Base-by-base conservation (phyloP, 352 stramenopile genomes). In the Globisporangium lucens region DNA sequence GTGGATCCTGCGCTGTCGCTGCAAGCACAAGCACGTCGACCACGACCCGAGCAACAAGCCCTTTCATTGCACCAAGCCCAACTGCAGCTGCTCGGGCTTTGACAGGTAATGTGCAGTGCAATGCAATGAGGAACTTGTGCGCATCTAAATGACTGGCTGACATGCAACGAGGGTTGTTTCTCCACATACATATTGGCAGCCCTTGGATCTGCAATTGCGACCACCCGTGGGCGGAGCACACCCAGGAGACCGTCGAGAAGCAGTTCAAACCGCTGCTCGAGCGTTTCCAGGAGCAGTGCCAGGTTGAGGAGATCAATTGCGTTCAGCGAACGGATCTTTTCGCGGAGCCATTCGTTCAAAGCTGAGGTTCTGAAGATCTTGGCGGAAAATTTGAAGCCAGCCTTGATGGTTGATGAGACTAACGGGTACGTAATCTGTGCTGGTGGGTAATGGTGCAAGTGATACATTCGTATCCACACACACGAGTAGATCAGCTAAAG, bases 171-270 rank as follows among this genome's bases (percentile, higher is more conserved):
- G 36, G 35, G 55, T 29, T 38, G 27, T 15, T 7, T 33, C 17
- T 10, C 15, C 22, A n/a, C 17, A 41, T 22, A 10, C 15, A 41
- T 46, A n/a, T 20, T 35, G 67, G 46, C 61, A 90, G 82, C 57
- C 85, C 86, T 15, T 94, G 85, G 88, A 77, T 94, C 33, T 94
- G 83, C 73, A 96, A 94, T 47, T 94, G 86, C 75, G 65, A 89
- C 69, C 86, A 93, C 61, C 70, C 86, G 49, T 94, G 82, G 85
- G 62, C 55, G 38, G 68, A 78, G 22, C 85, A 91, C 56, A 56
- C 63, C 2, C 82, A 92, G 62, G 71, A 80, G 38, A 73, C 73
- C 10, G 68, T 93, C n/a, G 69, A 80, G 57, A 89, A 87, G 70
- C 56, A 70, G n/a, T 78, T 85, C 61, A 17, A 10, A 20, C 65